Percentiles rank a stretch among this genome's conserved stretches.
phyloP scores from a whole-genome alignment of 2,329 filamentous ascomycete genomes.

The Sclerotinia borealis region DNA sequence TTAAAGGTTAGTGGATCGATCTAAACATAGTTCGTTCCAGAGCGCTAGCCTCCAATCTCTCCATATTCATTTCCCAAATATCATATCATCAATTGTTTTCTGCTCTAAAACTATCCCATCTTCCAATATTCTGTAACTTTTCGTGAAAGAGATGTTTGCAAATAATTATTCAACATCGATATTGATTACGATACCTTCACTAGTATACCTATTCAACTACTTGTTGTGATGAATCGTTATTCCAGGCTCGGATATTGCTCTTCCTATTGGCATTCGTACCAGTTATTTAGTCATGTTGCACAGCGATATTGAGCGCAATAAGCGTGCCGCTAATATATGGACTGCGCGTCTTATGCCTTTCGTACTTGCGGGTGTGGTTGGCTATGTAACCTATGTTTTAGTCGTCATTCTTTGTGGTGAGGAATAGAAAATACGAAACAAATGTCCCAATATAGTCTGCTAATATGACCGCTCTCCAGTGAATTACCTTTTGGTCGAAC shows the following conservation, averaged over 20 bases:
- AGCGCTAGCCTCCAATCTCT: neutral
- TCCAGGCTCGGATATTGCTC: neutral
- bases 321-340: constrained; percentile 25
- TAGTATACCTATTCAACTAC: neutral
- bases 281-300: constrained; percentile 1
- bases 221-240: constrained; percentile 11
- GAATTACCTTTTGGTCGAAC: constrained; percentile 58
- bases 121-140: neutral
- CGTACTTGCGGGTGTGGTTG: constrained; percentile 59
- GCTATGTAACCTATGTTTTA: constrained; percentile 65
- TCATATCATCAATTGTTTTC: no score
- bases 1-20: neutral
- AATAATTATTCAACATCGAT: neutral
- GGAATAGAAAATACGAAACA: constrained; percentile 31
- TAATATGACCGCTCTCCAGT: constrained; percentile 43
- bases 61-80: no score
- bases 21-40: neutral
- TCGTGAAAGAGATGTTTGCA: neutral
- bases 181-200: neutral
- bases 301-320: constrained; percentile 11
- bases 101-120: neutral
- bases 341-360: constrained; percentile 53
- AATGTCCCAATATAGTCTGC: constrained; percentile 6
- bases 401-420: constrained; percentile 62
- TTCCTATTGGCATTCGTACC: constrained; percentile 1